Conservation (phyloP, 179 eudicot species). For the Silene coronaria region DNA sequence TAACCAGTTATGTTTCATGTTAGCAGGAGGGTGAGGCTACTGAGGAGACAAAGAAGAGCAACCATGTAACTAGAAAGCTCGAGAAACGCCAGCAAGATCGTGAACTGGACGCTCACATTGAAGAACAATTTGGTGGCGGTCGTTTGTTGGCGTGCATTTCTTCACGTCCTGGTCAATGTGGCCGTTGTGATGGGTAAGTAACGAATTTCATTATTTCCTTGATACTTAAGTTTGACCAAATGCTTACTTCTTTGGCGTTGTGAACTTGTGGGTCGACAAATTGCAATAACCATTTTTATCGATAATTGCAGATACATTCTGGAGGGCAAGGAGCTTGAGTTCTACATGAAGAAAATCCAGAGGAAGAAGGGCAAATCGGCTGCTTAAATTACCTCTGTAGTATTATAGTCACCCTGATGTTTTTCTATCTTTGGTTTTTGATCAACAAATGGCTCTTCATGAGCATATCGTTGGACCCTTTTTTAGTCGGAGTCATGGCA, state of each 20-base stretch:
- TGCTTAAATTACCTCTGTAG: conserved; percentile 29
- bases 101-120: conserved; percentile 53
- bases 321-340: conserved; percentile 74
- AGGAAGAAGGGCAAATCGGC: conserved; percentile 75
- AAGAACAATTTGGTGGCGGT: conserved; percentile 64
- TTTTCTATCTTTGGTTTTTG: not conserved
- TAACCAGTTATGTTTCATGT: not conserved
- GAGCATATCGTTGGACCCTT: conserved; percentile 4
- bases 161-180: conserved; percentile 79
- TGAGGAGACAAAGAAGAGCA: conserved; percentile 62
- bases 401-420: conserved; percentile 1
- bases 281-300: not conserved
- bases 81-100: conserved; percentile 49
- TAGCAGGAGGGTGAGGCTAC: conserved; percentile 45
- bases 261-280: not conserved
- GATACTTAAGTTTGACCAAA: no score
- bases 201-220: not conserved
- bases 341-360: conserved; percentile 74
- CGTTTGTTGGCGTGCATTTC: conserved; percentile 67
- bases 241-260: no score
- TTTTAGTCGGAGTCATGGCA: conserved; percentile 8
- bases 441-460: not conserved
- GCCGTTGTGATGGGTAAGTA: conserved; percentile 67
- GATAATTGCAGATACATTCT: conserved; percentile 45
- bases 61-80: conserved; percentile 51